Percentiles rank a stretch among this genome's conserved stretches.
These are phyloP conservation scores for Ceratobasidium sp. DNA, from an alignment of 1,284 basidiomycete species.

Conservation along the genomic window DNA sequence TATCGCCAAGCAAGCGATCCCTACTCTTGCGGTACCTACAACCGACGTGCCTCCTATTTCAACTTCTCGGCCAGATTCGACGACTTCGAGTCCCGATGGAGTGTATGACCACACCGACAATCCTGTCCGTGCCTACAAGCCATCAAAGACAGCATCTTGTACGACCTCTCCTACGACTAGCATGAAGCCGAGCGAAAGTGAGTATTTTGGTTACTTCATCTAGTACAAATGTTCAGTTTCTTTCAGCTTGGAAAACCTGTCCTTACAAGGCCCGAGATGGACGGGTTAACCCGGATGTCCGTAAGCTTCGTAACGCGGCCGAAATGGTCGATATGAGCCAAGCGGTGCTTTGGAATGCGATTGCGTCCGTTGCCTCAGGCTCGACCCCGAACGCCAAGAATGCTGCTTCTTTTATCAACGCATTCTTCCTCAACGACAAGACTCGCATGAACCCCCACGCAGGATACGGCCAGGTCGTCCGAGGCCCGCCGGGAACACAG, in stretches of 20 bases:
- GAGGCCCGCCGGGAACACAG: slow-evolving; percentile 56
- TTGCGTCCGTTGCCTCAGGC: slow-evolving; percentile 52
- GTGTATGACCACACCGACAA: neutral
- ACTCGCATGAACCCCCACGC: slow-evolving; percentile 55
- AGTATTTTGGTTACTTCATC: neutral
- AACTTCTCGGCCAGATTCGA: neutral
- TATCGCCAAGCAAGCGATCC: neutral
- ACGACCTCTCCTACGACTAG: slow-evolving; percentile 59
- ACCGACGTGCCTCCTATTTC: neutral
- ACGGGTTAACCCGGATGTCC: slow-evolving; percentile 53
- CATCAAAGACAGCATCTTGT: slow-evolving; percentile 49
- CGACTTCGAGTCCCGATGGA: neutral
- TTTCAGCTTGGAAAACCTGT: slow-evolving; percentile 48
- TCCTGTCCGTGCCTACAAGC: slow-evolving; percentile 12
- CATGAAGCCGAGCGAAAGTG: slow-evolving; percentile 52
- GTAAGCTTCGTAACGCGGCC: slow-evolving; percentile 50
- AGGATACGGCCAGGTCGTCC: slow-evolving; percentile 53
- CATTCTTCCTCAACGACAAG: slow-evolving; percentile 51
- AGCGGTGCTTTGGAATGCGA: slow-evolving; percentile 52
- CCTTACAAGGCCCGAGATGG: slow-evolving; percentile 50
- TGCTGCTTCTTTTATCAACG: slow-evolving; percentile 47
- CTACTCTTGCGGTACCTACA: neutral
- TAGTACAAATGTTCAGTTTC: neutral
- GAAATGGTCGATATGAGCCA: slow-evolving; percentile 51
- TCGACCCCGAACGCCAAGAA: slow-evolving; percentile 45